Evolutionary conservation across 352 stramenopile species (phyloP).

Genomic region (Phytophthora crassamura): DNA sequence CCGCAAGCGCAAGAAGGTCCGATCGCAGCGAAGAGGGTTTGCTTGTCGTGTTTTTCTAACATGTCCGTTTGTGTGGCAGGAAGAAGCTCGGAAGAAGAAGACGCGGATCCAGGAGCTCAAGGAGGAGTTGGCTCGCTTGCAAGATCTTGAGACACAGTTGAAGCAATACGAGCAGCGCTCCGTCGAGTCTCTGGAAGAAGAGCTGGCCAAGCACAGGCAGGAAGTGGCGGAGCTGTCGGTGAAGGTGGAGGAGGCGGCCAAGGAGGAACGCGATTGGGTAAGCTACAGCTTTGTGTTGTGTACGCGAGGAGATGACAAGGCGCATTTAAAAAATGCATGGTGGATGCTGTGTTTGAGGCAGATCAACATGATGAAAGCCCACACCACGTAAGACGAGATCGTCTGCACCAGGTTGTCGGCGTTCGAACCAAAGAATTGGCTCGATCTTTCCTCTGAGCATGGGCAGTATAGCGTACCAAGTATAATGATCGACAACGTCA

Average conservation of each 20-base stretch:
- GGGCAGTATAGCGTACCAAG: no score
- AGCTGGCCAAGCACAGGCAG: conserved; percentile 17
- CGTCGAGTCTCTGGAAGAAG: conserved; percentile 14
- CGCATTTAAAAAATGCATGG: neutral
- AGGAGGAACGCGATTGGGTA: conserved; percentile 33
- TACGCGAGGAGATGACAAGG: no score
- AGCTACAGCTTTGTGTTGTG: no score
- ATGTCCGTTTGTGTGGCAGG: conserved; percentile 2
- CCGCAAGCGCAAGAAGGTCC: conserved; percentile 33
- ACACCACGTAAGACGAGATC: neutral
- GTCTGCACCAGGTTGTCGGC: no score
- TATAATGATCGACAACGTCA: no score
- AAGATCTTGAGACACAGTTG: conserved; percentile 10
- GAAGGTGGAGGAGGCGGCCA: conserved; percentile 8
- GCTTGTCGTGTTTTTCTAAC: neutral
- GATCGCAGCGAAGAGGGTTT: neutral
- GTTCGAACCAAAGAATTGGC: neutral
- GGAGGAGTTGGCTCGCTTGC: conserved; percentile 22
- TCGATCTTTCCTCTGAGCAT: no score
- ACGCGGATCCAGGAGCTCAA: conserved; percentile 12
- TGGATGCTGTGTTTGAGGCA: neutral
- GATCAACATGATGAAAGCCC: conserved; percentile 2
- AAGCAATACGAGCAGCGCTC: conserved; percentile 21
- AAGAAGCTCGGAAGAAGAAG: conserved; percentile 14
- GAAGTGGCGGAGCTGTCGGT: no score